Evolutionary conservation across 257 asterid species (phyloP), one percentile per base, ranked within the genome.

Genomic region (Osmanthus fragrans): DNA sequence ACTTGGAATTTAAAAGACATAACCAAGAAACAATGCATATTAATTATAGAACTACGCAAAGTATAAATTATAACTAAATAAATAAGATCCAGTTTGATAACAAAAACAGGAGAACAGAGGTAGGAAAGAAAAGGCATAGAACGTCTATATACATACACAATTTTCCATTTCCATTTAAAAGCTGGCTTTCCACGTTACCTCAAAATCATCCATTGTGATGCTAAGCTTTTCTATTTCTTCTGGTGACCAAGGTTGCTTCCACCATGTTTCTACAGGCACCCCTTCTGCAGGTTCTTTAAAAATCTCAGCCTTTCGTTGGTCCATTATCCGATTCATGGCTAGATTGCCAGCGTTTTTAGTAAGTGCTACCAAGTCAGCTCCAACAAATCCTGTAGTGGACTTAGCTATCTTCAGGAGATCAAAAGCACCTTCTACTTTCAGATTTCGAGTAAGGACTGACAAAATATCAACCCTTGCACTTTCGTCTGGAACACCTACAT

Each of bases 381-480:
- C 99, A 71, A 90, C 97, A 83, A 90, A 94, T 8, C 97, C 97
- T 3, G 99, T 87, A 72, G 97, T 92, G 73, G 87, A 79, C 81
- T 95, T 87, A 72, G 98, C 97, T 86, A 95, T 78, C 86, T 89
- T 90, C 77, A 27, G 58, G 76, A 93, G 89, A 91, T 95, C 98
- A 84, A 92, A 84, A 33, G 87, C 78, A 70, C 97, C 99, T 80
- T 95, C 98, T 74, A 93, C 89, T 86, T 82, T 91, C 54, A 93
- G 92, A 72, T 88, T 85, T 12, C 75, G 58, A 11, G 92, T 86
- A 25, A 93, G 89, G 67, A 88, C 91, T 0, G 93, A 78, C 16
- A 95, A 83, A 85, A 93, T 95, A 70, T 93, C 90, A 75, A 80
- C 76, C 86, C 99, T 84, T 12, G 93, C 93, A 73, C 49, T 77